Percentiles rank a stretch among this genome's conserved stretches.
phyloP scores from a whole-genome alignment of 2,329 filamentous ascomycete genomes.

The Penicillium oxalicum region DNA sequence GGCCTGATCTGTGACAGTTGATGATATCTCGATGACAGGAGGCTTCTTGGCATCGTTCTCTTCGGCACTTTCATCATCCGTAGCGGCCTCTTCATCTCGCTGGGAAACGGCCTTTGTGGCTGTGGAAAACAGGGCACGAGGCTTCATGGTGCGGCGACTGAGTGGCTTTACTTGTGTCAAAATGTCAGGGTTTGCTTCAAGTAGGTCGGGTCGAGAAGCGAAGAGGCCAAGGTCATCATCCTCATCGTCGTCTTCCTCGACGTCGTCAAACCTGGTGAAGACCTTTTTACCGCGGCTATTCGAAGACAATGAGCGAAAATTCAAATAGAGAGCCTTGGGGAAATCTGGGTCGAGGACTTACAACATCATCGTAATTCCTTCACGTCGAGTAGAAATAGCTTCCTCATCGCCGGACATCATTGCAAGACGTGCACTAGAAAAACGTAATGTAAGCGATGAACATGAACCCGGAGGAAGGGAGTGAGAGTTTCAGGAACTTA shows the following conservation, averaged over 20 bases:
- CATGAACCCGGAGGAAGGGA: background rate
- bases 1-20: conserved; percentile 10
- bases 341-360: conserved; percentile 39
- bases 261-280: conserved; percentile 46
- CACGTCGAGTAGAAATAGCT: conserved; percentile 37
- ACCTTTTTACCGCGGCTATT: conserved; percentile 56
- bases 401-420: background rate
- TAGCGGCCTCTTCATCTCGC: conserved; percentile 48
- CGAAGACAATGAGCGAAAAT: background rate
- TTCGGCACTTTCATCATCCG: conserved; percentile 48
- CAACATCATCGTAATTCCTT: conserved; percentile 58
- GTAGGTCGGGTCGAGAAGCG: conserved; percentile 34
- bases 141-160: conserved; percentile 54
- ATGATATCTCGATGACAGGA: conserved; percentile 14
- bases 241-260: conserved; percentile 38
- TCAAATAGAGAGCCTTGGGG: conserved; percentile 20
- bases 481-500: background rate
- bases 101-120: conserved; percentile 28
- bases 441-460: background rate
- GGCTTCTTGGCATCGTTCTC: conserved; percentile 12
- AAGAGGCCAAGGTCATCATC: conserved; percentile 42
- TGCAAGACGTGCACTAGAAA: background rate
- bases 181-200: conserved; percentile 23
- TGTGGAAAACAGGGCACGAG: conserved; percentile 53
- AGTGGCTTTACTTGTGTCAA: conserved; percentile 42